Evolutionary conservation across 371 early-diverging fungal species (phyloP), one percentile per base, ranked within the genome.

Genomic region (Mortierella sp.): DNA sequence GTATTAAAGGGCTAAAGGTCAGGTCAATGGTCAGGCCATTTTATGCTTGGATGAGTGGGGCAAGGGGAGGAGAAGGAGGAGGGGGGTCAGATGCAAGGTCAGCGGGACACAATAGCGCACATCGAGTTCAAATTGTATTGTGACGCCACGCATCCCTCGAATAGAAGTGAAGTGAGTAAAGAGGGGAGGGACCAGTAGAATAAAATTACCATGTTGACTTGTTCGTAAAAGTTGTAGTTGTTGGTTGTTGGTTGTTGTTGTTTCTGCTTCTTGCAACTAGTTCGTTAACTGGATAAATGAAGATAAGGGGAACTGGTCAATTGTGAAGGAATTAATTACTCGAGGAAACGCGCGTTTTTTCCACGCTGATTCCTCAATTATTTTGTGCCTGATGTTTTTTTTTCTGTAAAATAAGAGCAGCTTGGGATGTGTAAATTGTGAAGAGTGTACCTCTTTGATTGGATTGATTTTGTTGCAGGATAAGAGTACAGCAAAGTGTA

Each of bases 121-220:
- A 35, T 55, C 55, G 22, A 55, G 12, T 14, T 24, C 49, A 49
- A 11, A 49, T 5, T 49, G 49, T 12, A 64, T 14, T 28, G 51
- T 24, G 51, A 64, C 52, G 65, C 54, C 37, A 65, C 35, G 52
- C 55, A 37, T 54, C 52, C 37, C 18, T 47, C 10, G 57, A 66
- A 28, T 28, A 26, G 45, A 35, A 35, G 24, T 16, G 26, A n/a
- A 11, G 16, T 26, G 24, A 24, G 22, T 5, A 6, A 14, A 26
- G 30, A n/a, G 28, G 30, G 37, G 4, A 35, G 39, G 26, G 22
- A n/a, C 3, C 14, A 51, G 55, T 24, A 55, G 28, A 55, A 5
- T 55, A 3, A 49, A 28, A 63, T 26, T 63, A 63, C 64, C 64
- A 63, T 63, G 51, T 63, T 63, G 64, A 49, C 47, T 49, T 49